These are phyloP conservation scores for Aechmea fasciata DNA, from an alignment of 176 grass and related monocot species.

Conservation along the genomic window DNA sequence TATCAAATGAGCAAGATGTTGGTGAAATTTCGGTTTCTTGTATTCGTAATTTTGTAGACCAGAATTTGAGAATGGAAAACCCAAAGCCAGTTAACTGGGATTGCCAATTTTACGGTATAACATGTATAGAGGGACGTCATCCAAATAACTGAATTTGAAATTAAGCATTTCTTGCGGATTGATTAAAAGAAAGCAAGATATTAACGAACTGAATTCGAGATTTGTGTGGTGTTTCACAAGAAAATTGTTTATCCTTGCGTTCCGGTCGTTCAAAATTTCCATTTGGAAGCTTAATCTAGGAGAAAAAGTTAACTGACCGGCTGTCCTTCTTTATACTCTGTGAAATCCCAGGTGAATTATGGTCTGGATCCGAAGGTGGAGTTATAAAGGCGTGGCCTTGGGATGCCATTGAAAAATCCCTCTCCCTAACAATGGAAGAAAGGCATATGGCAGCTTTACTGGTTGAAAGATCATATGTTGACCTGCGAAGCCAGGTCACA, in stretches of 20 bases:
- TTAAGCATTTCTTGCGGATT: no score
- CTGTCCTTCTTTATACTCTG: conserved; percentile 31
- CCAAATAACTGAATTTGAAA: no score
- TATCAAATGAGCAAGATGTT: no score
- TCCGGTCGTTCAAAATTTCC: neutral
- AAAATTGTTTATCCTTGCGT: neutral
- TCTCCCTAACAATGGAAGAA: conserved; percentile 69
- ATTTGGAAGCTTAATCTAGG: neutral
- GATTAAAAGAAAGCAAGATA: no score
- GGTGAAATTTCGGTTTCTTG: no score
- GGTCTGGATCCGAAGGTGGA: conserved; percentile 80
- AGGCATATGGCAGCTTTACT: conserved; percentile 77
- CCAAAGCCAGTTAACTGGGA: no score
- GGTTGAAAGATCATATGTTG: conserved; percentile 82
- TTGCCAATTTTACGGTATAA: no score
- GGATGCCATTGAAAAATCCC: conserved; percentile 75
- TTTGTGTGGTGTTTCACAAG: no score
- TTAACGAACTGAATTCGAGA: no score
- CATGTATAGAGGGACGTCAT: no score
- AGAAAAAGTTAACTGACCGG: neutral
- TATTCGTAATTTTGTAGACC: no score
- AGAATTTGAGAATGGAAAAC: no score
- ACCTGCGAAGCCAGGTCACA: conserved; percentile 73
- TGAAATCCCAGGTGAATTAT: conserved; percentile 72
- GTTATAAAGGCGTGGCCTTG: conserved; percentile 89